Base-by-base conservation (phyloP, 148 eudicot genomes). In the Persicaria maculosa region DNA sequence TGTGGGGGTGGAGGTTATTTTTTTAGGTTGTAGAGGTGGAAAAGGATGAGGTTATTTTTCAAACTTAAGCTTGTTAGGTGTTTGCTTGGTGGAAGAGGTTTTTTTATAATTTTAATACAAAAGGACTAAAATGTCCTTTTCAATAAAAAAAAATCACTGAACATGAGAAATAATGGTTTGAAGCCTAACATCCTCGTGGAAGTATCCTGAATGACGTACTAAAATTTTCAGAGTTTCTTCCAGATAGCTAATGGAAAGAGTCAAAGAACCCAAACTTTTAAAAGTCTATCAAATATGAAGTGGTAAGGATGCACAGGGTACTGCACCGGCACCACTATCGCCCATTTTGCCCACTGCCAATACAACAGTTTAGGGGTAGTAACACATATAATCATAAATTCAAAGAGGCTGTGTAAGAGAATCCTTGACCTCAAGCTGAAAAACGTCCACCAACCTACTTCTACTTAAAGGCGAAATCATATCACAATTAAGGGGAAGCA, bases 161-260 rank as follows among this genome's bases (percentile, higher is more conserved):
- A n/a, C n/a, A n/a, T n/a, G 79, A 68, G 87, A 74, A 80, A 72
- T 89, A 65, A 95, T 89, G 16, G 98, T 96, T 82, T 95, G 98
- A 77, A 95, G 96, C 64, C 98, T 91, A 77, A 95, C 98, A 86
- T 95, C 98, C 82, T 92, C 98, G 11, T 95, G 98, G 78, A 95
- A 95, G 83, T 95, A 92, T 47, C 77, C 78, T 31, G 98, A 90
- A 77, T 95, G 97, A 45, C 90, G 86, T 4, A 88, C 80, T 81
- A 92, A 79, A 75, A 95, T 90, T 81, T 86, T 92, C 73, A 90
- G 74, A 7, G 96, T 82, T 87, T 95, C 98, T 79, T 92, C 98
- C 84, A 95, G 81, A 83, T 95, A 95, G 75, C 98, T 95, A 79
- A 9, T 45, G 43, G 47, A 70, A 57, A 73, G 74, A 50, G 75